Evolutionary conservation across 139 green algal genomes (phyloP), one percentile per base, ranked within the genome.

Genomic region (Picochlorum costavermella): DNA sequence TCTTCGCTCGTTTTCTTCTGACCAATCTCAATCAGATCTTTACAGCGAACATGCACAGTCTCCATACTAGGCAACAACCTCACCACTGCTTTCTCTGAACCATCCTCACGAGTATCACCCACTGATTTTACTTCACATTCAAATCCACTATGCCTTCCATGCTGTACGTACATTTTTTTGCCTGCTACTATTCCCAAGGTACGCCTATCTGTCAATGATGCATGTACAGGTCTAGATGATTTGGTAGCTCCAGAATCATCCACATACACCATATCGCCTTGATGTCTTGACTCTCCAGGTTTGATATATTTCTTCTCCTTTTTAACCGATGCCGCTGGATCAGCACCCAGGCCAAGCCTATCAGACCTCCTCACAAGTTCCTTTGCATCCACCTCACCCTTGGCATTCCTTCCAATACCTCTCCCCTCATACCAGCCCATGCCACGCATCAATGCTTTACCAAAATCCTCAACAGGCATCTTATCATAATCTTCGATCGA

Each of bases 381-480:
- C 50, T 88, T 84, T 5, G 81, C 73, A 36, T 86, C 62, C 51
- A 87, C 84, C 31, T 73, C 49, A 57, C 74, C 61, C 69, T 82
- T 80, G 3, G 64, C 50, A 63, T 85, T 89, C 14, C 79, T 67
- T 3, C 87, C 86, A 14, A 94, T 75, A 11, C 74, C 77, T 68
- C 78, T 73, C 49, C 87, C 86, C 20, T 94, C 83, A 23, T 71
- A 45, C 87, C 87, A 94, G 28, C 85, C 86, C 77, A 94, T 87
- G 49, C 87, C 87, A 1, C 71, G 69, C 63, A 95, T 81, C 75
- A 95, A 78, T 11, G 87, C 87, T 44, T 83, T 75, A 2, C 84
- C 87, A 75, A 95, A 95, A 63, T 84, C 70, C 56, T 89, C 85
- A 6, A 93, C 76, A 11, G 86, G 86, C 79, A 92, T 83, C 25